A percentile compares a stretch with the other conserved stretches of the same genome.
phyloP scores from a whole-genome alignment of 176 grass and related monocot genomes.

The Ananas comosus region DNA sequence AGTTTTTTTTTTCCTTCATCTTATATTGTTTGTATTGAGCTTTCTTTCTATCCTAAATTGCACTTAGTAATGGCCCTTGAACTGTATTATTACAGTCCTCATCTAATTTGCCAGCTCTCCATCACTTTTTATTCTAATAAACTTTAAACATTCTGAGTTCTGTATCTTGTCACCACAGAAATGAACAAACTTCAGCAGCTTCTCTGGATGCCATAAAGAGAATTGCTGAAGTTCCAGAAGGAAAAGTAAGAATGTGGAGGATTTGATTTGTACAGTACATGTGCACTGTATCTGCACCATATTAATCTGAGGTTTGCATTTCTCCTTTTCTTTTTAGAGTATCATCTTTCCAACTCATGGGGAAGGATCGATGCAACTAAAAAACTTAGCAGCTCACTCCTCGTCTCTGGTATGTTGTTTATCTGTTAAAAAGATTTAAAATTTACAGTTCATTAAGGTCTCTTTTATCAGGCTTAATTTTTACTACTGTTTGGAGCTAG shows the following conservation, averaged over 20 bases:
- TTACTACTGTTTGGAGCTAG: no score
- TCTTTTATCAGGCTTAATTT: neutral
- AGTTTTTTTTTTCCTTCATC: no score
- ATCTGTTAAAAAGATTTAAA: neutral
- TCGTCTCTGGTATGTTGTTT: slow-evolving; percentile 49
- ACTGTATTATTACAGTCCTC: no score
- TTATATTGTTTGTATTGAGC: no score
- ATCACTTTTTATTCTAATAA: no score
- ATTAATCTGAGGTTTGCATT: neutral
- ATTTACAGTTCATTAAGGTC: neutral
- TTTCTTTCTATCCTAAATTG: no score
- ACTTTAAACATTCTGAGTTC: neutral
- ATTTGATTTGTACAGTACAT: no score
- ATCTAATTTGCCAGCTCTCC: no score
- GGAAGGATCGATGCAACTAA: slow-evolving; percentile 49
- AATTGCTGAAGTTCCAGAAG: slow-evolving; percentile 60
- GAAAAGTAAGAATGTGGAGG: slow-evolving; percentile 10
- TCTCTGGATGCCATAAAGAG: slow-evolving; percentile 42
- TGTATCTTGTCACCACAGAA: slow-evolving; percentile 28
- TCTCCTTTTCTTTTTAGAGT: slow-evolving; percentile 35
- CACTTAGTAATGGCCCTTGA: no score
- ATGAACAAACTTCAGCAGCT: slow-evolving; percentile 58
- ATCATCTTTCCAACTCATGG: slow-evolving; percentile 66
- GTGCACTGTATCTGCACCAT: neutral
- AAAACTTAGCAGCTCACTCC: slow-evolving; percentile 51